Base-by-base conservation (phyloP, 331 rosid species). In the Pyrus hybrid region DNA sequence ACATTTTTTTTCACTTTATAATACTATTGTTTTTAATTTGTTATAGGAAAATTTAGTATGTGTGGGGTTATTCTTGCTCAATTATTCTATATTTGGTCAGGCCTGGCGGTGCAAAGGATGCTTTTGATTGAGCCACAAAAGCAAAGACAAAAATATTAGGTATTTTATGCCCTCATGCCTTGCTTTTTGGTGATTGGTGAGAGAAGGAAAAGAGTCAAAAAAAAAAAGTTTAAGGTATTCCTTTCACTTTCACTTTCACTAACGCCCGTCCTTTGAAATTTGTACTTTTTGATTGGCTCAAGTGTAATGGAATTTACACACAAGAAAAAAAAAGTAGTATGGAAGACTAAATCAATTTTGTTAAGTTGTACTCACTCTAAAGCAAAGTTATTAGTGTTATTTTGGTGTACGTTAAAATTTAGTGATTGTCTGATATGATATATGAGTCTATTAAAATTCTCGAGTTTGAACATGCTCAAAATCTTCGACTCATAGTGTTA, bases 81-180 rank as follows among this genome's bases (percentile, higher is more conserved):
- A n/a, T 56, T 35, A 69, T 67, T 73, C 65, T 13, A 17, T 30
- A 30, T 74, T 63, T 16, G 37, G 74, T 28, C 74, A 54, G 65
- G 30, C 26, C 18, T 53, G 80, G 54, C 77, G 79, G 79, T 72
- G 79, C 76, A 72, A 72, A 45, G 68, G 8, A 29, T 12, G 70
- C 67, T 74, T 63, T 74, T 53, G 75, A 74, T 62, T 21, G 37
- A 33, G 67, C n/a, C 77, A 70, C 14, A 41, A 70, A 58, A 70
- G 53, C 73, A 64, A 41, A 77, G 86, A 80, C 83, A 63, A 70
- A 80, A 5, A 3, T 70, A 29, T 5, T 8, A 29, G 70, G 68
- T 29, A 56, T 68, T 64, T 64, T 69, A 17, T 72, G 60, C 58
- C 67, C 68, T 76, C 68, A 73, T 80, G 43, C 43, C 43, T 37